A percentile compares a stretch with the other conserved stretches of the same genome.
These are phyloP conservation scores for Cornus controversa DNA, from an alignment of 148 eudicot genomes.

Conservation along the genomic window DNA sequence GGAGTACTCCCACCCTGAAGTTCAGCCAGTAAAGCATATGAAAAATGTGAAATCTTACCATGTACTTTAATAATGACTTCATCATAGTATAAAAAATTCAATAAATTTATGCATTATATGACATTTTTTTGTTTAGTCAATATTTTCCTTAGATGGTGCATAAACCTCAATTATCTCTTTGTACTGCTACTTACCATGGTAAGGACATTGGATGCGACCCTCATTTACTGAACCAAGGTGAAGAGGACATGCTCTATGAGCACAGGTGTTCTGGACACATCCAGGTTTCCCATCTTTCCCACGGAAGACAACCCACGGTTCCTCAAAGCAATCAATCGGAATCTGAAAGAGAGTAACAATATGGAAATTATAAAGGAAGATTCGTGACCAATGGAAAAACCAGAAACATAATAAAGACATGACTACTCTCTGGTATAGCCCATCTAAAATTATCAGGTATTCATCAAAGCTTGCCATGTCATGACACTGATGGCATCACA, in stretches of 20 bases:
- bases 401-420: too few species aligned
- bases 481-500: neutral
- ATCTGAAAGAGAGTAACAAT: conserved; percentile 39
- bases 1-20: conserved; percentile 91
- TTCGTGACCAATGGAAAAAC: too few species aligned
- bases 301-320: conserved; percentile 93
- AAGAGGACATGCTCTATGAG: conserved; percentile 98
- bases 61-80: neutral
- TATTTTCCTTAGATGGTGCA: neutral
- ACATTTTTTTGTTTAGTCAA: neutral
- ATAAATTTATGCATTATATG: neutral
- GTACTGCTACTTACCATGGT: conserved; percentile 60
- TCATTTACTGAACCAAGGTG: conserved; percentile 86
- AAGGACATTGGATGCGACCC: conserved; percentile 95
- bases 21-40: neutral
- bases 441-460: neutral
- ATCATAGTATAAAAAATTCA: neutral
- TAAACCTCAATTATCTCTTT: neutral
- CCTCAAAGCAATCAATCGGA: conserved; percentile 90
- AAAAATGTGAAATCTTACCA: neutral
- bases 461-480: neutral
- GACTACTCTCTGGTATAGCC: too few species aligned
- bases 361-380: conserved; percentile 1
- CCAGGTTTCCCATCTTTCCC: conserved; percentile 92
- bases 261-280: conserved; percentile 89